Base-by-base conservation (phyloP, 2,329 filamentous ascomycete genomes). In the Talaromyces funiculosus region DNA sequence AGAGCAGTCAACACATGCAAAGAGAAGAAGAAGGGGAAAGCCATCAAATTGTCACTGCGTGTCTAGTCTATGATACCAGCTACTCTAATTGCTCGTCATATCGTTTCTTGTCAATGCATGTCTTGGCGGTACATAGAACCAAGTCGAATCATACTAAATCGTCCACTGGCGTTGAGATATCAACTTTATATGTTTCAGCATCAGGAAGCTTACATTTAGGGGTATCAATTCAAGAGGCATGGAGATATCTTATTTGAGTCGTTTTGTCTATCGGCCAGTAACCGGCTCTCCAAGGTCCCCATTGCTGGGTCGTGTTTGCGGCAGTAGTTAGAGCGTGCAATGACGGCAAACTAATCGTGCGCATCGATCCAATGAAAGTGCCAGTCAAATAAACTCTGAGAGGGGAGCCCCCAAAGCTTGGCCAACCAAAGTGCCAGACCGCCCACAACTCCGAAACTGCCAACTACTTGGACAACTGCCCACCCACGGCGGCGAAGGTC, bases 381-480 rank as follows among this genome's bases (percentile, higher is more conserved):
- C 61, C 61, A 62, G 37, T 60, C 61, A 53, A 53, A 57, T 24
- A 62, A 24, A 35, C 57, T 60, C 31, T 60, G 43, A 12, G 57
- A 57, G 4, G 57, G 57, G 6, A 62, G 14, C 8, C 62, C 59
- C 73, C 74, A 78, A 20, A 72, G 69, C 60, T 73, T 76, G 18
- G 77, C 75, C 55, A 87, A 70, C 84, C 84, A 90, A 53, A 89
- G 79, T 22, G 86, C 84, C 37, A 93, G 71, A 14, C 89, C 90
- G 3, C 90, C 89, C 3, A 95, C 72, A 29, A 94, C 77, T 0
- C 91, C 87, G 57, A 92, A 79, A 56, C 89, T 86, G 14, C 90
- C 89, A 22, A 92, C 74, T 5, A 95, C 78, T 71, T 92, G 89
- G 38, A 95, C 77, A 0, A 89, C 82, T 51, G 88, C 73, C 78